Base-by-base conservation (phyloP, 495 filamentous ascomycete species). In the Tuber magnatum region DNA sequence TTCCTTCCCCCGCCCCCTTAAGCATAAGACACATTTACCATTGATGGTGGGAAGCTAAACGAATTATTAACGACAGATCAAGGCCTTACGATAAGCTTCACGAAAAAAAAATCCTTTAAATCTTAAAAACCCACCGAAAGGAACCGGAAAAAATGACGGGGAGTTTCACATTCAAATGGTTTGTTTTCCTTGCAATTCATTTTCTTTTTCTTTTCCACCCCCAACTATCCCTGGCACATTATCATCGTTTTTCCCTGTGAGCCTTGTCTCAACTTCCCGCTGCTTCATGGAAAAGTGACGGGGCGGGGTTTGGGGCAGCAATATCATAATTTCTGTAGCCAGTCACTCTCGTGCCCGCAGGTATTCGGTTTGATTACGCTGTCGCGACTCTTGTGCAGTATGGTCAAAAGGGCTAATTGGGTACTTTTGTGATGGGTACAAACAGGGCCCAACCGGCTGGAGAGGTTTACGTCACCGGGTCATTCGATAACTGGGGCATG, bases 381-480 rank as follows among this genome's bases (percentile, higher is more conserved):
- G 18, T 73, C 77, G 61, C 40, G n/a, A 14, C 28, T 32, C 56
- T 35, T 65, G 56, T 3, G 38, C 35, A 42, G 72, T 78, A 32
- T 32, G n/a, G 43, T 71, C 68, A 61, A 40, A 65, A 44, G 18
- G 71, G 68, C 72, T 79, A 70, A 79, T 73, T 79, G 77, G 76
- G 68, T 79, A 43, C 46, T 75, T 24, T 18, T 39, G 65, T 68
- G 61, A 35, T 65, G 28, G 32, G 35, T 35, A 65, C 75, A 78
- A 79, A 79, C 73, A 79, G 77, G 77, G 71, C 51, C 44, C 65
- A 79, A 41, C 77, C 77, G 48, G 77, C 76, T 78, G 72, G 73
- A 75, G 94, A 97, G 83, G 95, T 99, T 80, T 94, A 91, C 84
- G 96, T 99, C 78, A 97, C 94, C 16, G 95, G 95, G 80, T 94